A percentile compares a stretch with the other conserved stretches of the same genome.
Evolutionary conservation across 2,329 filamentous ascomycete genomes (phyloP).

Genomic region (Shiraia bambusicola): DNA sequence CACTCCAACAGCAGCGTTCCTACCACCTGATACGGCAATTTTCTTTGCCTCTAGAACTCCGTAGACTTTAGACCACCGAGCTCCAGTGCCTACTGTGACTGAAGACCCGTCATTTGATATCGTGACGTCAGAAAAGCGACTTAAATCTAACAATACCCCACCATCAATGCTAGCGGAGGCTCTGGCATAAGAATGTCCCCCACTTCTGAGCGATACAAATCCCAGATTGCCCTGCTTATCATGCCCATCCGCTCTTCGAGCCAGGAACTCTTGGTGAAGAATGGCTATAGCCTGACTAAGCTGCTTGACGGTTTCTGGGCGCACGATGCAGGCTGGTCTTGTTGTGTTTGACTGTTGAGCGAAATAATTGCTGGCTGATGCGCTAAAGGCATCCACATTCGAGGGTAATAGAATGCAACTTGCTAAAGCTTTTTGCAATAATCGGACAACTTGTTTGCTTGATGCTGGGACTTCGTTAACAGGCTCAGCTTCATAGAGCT

Average conservation of each 20-base stretch:
- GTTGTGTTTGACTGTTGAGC: slow-evolving; percentile 4
- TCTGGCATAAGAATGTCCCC: slow-evolving; percentile 3
- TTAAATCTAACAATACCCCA: slow-evolving; percentile 5
- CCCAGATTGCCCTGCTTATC: slow-evolving; percentile 1
- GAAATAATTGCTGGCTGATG: slow-evolving; percentile 3
- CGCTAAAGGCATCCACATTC: slow-evolving; percentile 4
- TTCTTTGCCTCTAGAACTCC: background rate
- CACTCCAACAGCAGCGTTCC: slow-evolving; percentile 1
- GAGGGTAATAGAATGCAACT: slow-evolving; percentile 2
- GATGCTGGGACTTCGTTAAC: slow-evolving; percentile 4
- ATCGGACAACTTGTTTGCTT: slow-evolving; percentile 2
- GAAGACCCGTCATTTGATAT: slow-evolving; percentile 1
- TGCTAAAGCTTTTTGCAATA: slow-evolving; percentile 4
- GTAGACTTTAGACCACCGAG: no score
- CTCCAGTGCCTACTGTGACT: background rate
- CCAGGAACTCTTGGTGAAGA: slow-evolving; percentile 5
- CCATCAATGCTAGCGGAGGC: slow-evolving; percentile 6
- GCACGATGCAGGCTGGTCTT: slow-evolving; percentile 3
- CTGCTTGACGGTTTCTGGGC: slow-evolving; percentile 4
- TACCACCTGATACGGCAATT: slow-evolving; percentile 1
- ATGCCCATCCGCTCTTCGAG: slow-evolving; percentile 1
- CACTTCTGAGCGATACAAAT: slow-evolving; percentile 3
- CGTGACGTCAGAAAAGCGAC: slow-evolving; percentile 3
- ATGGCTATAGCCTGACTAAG: slow-evolving; percentile 4
- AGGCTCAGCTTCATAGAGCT: slow-evolving; percentile 2